Evolutionary conservation across 495 filamentous ascomycete genomes (phyloP), one percentile per base, ranked within the genome.

Genomic region (Penicillium macrosclerotiorum): DNA sequence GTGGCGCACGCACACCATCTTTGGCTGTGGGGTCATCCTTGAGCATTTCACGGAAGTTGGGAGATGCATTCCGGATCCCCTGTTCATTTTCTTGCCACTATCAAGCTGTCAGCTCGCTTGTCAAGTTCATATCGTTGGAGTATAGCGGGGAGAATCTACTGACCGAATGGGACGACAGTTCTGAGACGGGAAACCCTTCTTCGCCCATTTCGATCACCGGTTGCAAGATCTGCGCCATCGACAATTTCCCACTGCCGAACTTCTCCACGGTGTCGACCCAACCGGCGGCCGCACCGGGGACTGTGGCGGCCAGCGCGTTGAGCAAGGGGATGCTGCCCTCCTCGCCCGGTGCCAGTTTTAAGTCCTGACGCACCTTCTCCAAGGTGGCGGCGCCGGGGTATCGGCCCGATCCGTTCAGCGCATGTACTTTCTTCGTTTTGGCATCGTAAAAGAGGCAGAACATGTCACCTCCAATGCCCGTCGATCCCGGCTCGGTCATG

Each of bases 381-480:
- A 95, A 73, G 0, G 85, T 88, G 26, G 68, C 80, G 16, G 79
- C 79, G n/a, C 63, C 72, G 2, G 88, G 82, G 3, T 89, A 82
- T 14, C 94, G 80, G 12, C 93, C 93, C 1, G 90, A 95, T 19
- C 91, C 94, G 66, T 98, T 98, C 50, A 98, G 67, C 7, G 88
- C 86, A 47, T 82, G 84, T 8, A 96, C 81, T 45, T 84, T 88
- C 55, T 84, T 84, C 0, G 84, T 92, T 52, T 85, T 80, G 37
- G 88, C 85, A 57, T 89, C 77, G 69, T 94, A 97, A 76, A 83
- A 97, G 8, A 98, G 83, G 63, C 89, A 95, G 75, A 98, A 98
- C 83, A 96, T 90, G 69, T 98, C 93, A 24, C 93, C 93, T 47
- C 94, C 93, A 50, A 98, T 96, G n/a, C 93, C 93, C 3, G 93